A percentile compares a stretch with the other conserved stretches of the same genome.
Conservation (phyloP, 1,284 basidiomycete species). For the Ustilago nuda region DNA sequence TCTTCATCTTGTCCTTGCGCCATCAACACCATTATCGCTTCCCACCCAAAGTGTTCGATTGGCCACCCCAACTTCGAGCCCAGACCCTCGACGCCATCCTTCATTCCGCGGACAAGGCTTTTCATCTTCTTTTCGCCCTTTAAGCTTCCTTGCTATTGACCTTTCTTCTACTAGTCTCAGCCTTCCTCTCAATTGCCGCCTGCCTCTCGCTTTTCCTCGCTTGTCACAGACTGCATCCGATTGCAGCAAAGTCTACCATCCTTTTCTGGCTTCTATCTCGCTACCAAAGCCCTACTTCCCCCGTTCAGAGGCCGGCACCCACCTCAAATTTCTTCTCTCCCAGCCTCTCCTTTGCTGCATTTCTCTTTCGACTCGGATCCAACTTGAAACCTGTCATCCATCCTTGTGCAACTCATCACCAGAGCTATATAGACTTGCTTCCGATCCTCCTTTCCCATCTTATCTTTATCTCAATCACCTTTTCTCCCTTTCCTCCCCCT, state of each 20-base stretch:
- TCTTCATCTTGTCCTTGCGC: not conserved
- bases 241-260: not conserved
- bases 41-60: slow-evolving; percentile 3
- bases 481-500: not conserved
- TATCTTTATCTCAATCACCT: not conserved
- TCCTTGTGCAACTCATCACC: not conserved
- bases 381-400: slow-evolving; percentile 6
- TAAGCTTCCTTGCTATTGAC: not conserved
- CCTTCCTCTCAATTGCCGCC: not conserved
- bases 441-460: slow-evolving; percentile 5
- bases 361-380: not conserved
- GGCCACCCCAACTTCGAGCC: not conserved
- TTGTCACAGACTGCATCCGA: not conserved
- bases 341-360: not conserved
- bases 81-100: slow-evolving; percentile 9
- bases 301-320: slow-evolving; percentile 15
- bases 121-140: not conserved
- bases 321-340: slow-evolving; percentile 8
- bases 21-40: slow-evolving; percentile 9
- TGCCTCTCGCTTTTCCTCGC: not conserved
- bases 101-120: slow-evolving; percentile 1
- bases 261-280: not conserved
- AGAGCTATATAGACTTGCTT: slow-evolving; percentile 29
- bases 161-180: not conserved
- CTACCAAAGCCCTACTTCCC: slow-evolving; percentile 2